Base-by-base conservation (phyloP, 2,329 filamentous ascomycete genomes). In the Apiospora kogelbergensis region DNA sequence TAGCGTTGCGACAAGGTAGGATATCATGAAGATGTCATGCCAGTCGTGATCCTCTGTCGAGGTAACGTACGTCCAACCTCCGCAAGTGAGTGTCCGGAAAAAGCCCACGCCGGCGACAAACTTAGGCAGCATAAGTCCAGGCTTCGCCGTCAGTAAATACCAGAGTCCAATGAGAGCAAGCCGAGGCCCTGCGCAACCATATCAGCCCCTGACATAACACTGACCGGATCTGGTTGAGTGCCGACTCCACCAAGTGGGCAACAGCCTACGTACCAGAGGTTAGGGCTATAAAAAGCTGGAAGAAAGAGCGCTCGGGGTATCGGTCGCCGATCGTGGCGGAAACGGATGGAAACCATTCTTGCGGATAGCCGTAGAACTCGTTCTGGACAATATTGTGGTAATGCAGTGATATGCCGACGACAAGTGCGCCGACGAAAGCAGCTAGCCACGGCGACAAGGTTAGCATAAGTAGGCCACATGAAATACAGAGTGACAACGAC, bases 21-120 rank as follows among this genome's bases (percentile, higher is more conserved):
- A 97, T 74, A 99, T 98, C 96, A 99, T 99, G 80, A 99, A 95
- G 72, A 98, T 95, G 78, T 99, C 96, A 80, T 99, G 96, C 95
- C 94, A 98, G 81, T 97, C 90, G 81, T 99, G 96, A 79, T 98
- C 94, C 79, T 99, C 96, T 57, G 96, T 99, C 71, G 96, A 98
- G 33, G 96, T 99, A 71, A 99, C 90, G 81, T 98, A 99, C 67
- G 96, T 98, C 95, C 96, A 99, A 70, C 96, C 96, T 75, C 95
- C 96, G 78, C 96, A 99, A 4, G 94, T 97, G 69, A 98, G 83
- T 11, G 95, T 98, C 75, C 96, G 90, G 77, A 98, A 91, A 67
- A 98, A 74, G 68, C 96, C 96, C 75, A 93, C 90, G 48, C 87
- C 87, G 63, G 91, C 91, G 71, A 98, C 87, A 71, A 96, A 90